These are phyloP conservation scores for Exophiala alcalophila DNA, from an alignment of 2,329 filamentous ascomycete genomes.

Conservation along the genomic window DNA sequence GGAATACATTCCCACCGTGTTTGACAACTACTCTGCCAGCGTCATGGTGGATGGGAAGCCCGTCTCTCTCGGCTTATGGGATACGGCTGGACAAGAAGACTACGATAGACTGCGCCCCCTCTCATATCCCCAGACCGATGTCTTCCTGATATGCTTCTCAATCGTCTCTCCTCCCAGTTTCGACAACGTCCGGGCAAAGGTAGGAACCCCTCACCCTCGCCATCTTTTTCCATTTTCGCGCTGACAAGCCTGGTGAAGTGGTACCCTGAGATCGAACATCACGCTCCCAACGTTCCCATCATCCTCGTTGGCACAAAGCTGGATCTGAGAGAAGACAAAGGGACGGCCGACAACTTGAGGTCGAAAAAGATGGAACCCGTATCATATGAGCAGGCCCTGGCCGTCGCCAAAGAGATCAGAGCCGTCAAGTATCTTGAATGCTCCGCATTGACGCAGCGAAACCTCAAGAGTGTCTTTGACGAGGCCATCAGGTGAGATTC, in stretches of 20 bases:
- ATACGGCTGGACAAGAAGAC: slow-evolving; percentile 98
- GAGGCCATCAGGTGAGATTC: slow-evolving; percentile 85
- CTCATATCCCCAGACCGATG: slow-evolving; percentile 97
- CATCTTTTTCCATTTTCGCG: background rate
- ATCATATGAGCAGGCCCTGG: slow-evolving; percentile 84
- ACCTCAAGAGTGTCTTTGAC: slow-evolving; percentile 97
- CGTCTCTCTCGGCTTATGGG: slow-evolving; percentile 94
- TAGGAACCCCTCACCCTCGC: slow-evolving; percentile 41
- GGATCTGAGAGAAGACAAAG: slow-evolving; percentile 84
- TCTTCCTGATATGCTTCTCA: slow-evolving; percentile 97
- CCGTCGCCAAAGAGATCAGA: slow-evolving; percentile 88
- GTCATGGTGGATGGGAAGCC: slow-evolving; percentile 99
- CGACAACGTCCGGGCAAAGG: slow-evolving; percentile 98
- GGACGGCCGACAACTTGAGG: slow-evolving; percentile 75
- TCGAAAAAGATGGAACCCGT: slow-evolving; percentile 97
- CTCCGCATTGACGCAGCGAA: slow-evolving; percentile 92
- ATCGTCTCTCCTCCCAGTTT: slow-evolving; percentile 97
- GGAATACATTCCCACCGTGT: slow-evolving; percentile 98
- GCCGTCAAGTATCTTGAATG: slow-evolving; percentile 98
- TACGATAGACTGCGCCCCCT: slow-evolving; percentile 93
- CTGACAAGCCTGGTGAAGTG: slow-evolving; percentile 58
- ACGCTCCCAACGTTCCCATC: slow-evolving; percentile 91
- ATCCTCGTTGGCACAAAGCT: slow-evolving; percentile 97
- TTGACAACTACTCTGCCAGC: slow-evolving; percentile 98
- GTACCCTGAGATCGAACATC: slow-evolving; percentile 96